These are phyloP conservation scores for Penicillium coffeae DNA, from an alignment of 495 filamentous ascomycete genomes.

Conservation along the genomic window DNA sequence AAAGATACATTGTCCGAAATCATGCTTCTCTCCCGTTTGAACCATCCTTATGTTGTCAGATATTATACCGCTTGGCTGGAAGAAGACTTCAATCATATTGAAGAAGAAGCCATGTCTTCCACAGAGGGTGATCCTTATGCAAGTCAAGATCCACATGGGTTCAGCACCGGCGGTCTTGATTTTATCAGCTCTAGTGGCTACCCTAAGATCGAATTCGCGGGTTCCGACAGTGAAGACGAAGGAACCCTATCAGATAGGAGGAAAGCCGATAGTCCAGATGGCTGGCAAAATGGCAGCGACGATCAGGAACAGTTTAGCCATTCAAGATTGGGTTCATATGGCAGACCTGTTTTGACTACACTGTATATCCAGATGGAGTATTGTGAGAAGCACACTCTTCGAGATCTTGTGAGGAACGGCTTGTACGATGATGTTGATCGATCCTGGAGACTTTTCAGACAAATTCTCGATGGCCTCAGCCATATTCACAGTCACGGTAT, in stretches of 20 bases:
- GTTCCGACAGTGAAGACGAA: slow-evolving; percentile 62
- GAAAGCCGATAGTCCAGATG: slow-evolving; percentile 21
- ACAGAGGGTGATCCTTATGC: slow-evolving; percentile 47
- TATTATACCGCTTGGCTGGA: slow-evolving; percentile 97
- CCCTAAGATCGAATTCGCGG: slow-evolving; percentile 70
- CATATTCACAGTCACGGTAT: slow-evolving; percentile 91
- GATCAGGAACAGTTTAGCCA: slow-evolving; percentile 29
- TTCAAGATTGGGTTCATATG: slow-evolving; percentile 36
- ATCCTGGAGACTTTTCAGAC: slow-evolving; percentile 84
- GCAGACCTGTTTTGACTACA: slow-evolving; percentile 47
- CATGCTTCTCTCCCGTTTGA: slow-evolving; percentile 81
- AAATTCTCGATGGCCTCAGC: slow-evolving; percentile 83
- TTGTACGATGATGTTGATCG: slow-evolving; percentile 69
- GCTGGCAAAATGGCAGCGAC: slow-evolving; percentile 18
- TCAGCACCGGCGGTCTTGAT: slow-evolving; percentile 82
- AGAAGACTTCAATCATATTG: slow-evolving; percentile 56
- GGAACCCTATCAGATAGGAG: slow-evolving; percentile 29
- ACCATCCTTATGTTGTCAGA: slow-evolving; percentile 92
- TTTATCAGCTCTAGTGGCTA: slow-evolving; percentile 89
- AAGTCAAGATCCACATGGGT: slow-evolving; percentile 51
- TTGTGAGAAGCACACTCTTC: slow-evolving; percentile 88
- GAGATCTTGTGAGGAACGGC: slow-evolving; percentile 80
- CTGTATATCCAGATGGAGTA: slow-evolving; percentile 96
- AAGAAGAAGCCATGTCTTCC: slow-evolving; percentile 55
- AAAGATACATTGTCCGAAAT: slow-evolving; percentile 89